Base-by-base conservation (phyloP, 1,284 basidiomycete genomes). In the Tremellales sp. region DNA sequence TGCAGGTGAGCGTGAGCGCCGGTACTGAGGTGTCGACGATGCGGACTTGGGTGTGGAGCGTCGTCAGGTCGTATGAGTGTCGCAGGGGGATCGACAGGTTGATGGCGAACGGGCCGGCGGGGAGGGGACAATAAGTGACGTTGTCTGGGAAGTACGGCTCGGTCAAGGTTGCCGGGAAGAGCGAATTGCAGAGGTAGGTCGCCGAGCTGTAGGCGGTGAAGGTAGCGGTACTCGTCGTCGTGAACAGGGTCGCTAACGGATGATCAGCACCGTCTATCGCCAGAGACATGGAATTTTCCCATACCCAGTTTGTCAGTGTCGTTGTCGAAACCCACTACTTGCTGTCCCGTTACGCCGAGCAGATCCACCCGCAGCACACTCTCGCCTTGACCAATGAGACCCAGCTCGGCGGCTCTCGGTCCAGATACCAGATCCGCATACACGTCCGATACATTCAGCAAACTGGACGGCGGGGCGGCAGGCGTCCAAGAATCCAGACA, bases 31-130 rank as follows among this genome's bases (percentile, higher is more conserved):
- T 84, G 72, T 98, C 94, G 33, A 95, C 85, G 14, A 92, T 84
- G 33, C 87, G 84, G 26, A 98, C 74, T 24, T 83, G 82, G 1
- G 92, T 95, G 56, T 81, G 81, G 41, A 94, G 77, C 1, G 91
- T 93, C 6, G 86, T 86, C 29, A 97, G 76, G 18, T 83, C 81
- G 66, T 87, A 87, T 44, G 80, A 76, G 35, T 77, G 67, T 38
- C 79, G 78, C 63, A 90, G 81, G 0, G 85, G 85, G 34, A 92
- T 79, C 8, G 80, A 78, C 8, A 89, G 76, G 24, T 88, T 83
- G 60, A 97, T 81, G 1, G 84, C 91, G 61, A 95, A 85, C 12
- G 80, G 78, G 1, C 92, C 92, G 2, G 81, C 75, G 2, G 76
- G 62, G 37, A 92, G 73, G 9, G 87, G 86, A 66, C 90, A 94